These are phyloP conservation scores for Aeschynomene evenia DNA, from an alignment of 306 rosid genomes.

Conservation along the genomic window DNA sequence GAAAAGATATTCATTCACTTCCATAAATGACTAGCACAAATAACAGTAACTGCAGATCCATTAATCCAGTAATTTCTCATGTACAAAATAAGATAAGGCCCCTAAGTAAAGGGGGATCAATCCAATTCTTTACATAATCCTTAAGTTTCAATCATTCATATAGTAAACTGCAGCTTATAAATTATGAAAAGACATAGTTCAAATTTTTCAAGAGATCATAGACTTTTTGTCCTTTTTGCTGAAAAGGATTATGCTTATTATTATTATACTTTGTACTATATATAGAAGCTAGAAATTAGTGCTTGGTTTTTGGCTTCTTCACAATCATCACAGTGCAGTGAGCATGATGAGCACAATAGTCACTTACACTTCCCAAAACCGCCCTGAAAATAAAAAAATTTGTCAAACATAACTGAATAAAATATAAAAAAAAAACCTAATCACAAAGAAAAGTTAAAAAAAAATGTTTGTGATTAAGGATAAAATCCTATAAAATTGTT, in stretches of 20 bases:
- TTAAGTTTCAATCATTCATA: background rate
- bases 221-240: background rate
- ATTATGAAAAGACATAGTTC: slow-evolving; percentile 3
- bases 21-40: background rate
- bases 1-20: background rate
- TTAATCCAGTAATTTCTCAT: background rate
- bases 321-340: slow-evolving; percentile 71
- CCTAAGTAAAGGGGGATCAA: background rate
- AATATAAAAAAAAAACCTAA: too few relatives aligned
- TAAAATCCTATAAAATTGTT: too few relatives aligned
- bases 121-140: background rate
- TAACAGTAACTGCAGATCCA: background rate
- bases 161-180: background rate
- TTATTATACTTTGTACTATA: background rate
- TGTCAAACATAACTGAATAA: background rate
- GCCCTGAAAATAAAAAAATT: slow-evolving; percentile 51
- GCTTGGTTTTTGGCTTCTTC: slow-evolving; percentile 67
- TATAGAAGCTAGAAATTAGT: slow-evolving; percentile 26
- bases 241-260: slow-evolving; percentile 25
- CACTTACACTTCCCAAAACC: slow-evolving; percentile 80
- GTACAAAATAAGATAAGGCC: background rate
- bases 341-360: slow-evolving; percentile 82
- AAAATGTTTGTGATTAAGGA: too few relatives aligned
- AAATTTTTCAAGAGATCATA: background rate
- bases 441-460: too few relatives aligned